Conservation (phyloP, 2,329 filamentous ascomycete species). For the Cladosporium phlei region DNA sequence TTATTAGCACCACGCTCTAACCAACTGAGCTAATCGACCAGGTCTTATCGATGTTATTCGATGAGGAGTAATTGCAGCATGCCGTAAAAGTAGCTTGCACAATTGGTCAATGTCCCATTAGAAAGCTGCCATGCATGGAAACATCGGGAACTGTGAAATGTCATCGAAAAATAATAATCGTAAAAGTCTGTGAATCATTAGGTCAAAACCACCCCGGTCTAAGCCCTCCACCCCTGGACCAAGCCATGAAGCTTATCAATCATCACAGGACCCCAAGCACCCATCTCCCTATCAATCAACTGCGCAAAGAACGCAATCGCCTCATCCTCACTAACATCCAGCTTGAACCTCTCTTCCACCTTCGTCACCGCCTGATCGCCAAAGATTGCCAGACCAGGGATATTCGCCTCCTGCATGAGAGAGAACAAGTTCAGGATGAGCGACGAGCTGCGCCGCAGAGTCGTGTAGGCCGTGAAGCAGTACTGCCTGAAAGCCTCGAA, state of each 20-base stretch:
- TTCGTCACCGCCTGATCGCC: slow-evolving; percentile 85
- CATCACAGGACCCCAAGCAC: slow-evolving; percentile 84
- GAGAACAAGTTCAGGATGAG: slow-evolving; percentile 93
- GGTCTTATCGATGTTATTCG: not conserved
- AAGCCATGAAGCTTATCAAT: slow-evolving; percentile 94
- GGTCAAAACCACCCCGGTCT: slow-evolving; percentile 37
- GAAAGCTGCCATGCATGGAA: not conserved
- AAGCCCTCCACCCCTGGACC: slow-evolving; percentile 84
- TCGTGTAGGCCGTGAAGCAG: slow-evolving; percentile 90
- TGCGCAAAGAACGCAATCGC: slow-evolving; percentile 82
- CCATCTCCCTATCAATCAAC: slow-evolving; percentile 85
- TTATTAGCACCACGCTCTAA: slow-evolving; percentile 14
- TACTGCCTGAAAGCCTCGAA: slow-evolving; percentile 92
- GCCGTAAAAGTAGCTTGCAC: not conserved
- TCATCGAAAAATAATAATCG: not conserved
- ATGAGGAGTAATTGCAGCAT: not conserved
- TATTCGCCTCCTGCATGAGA: slow-evolving; percentile 95
- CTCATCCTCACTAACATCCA: slow-evolving; percentile 88
- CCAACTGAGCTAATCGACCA: slow-evolving; percentile 9
- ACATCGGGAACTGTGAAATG: not conserved
- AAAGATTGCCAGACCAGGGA: slow-evolving; percentile 79
- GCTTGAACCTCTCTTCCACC: slow-evolving; percentile 87
- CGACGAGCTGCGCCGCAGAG: slow-evolving; percentile 81
- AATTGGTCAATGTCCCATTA: not conserved
- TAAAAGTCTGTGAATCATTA: not conserved